Evolutionary conservation across 2,329 filamentous ascomycete species (phyloP), one percentile per base, ranked within the genome.

Genomic region (Sporothrix sp.): DNA sequence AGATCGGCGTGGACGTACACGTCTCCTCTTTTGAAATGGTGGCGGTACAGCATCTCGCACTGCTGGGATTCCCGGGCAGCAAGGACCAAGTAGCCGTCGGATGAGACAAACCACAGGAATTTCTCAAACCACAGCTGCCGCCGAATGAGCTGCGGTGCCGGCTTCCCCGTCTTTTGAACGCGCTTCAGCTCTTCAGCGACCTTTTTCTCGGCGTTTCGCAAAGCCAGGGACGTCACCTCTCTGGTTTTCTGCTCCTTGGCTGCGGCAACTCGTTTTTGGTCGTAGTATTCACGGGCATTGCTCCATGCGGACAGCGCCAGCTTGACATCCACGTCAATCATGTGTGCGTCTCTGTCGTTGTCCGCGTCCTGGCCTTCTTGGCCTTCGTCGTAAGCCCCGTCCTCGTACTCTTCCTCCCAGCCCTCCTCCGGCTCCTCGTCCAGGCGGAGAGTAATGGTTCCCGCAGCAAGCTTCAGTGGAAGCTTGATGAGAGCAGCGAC

Each of bases 71-170:
- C 93, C 55, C 87, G 88, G 14, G 89, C 91, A 39, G 82, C 91
- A 14, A 98, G 75, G 1, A 97, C 86, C 6, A 98, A 75, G 63
- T 97, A 96, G 4, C 91, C 90, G 62, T 98, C 93, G 0, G 89
- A 94, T 1, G 90, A 96, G 58, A 97, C 79, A 68, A 98, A 98
- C 76, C 88, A 97, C 25, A 82, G 73, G 60, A 95, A 98, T 66
- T 98, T 98, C 62, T 98, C 93, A 58, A 96, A 98, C 93, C 93
- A 98, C 60, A 90, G 78, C 57, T 83, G 84, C 61, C 82, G 85
- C 51, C 93, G 79, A 8, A 95, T 84, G 0, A 85, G 88, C 40
- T 90, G 82, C 9, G 97, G 70, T 2, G 94, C 72, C 7, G 88
- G 84, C 65, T 95, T 96, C 67, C 97, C 93, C 62, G 93, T 85